Evolutionary conservation across 1,284 basidiomycete genomes (phyloP).

Genomic region (Cryptococcus sp.): DNA sequence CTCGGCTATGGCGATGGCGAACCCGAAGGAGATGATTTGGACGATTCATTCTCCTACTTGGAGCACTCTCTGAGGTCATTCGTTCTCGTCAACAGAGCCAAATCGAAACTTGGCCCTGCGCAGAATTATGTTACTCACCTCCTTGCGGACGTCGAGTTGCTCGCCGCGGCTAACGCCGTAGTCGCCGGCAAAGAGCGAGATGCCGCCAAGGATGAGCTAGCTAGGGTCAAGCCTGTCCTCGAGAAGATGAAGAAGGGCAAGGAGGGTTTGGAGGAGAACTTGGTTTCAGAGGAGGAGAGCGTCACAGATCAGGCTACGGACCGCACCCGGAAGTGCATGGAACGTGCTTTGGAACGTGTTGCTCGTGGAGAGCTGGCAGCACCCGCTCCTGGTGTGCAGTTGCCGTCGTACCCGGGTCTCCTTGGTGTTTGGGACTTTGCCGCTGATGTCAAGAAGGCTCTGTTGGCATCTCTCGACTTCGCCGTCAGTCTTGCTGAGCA

Average conservation of each 20-base stretch:
- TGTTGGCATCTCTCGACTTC: constrained; percentile 76
- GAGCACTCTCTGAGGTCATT: constrained; percentile 93
- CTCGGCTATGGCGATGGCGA: constrained; percentile 42
- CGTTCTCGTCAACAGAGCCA: constrained; percentile 90
- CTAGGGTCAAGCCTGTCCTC: constrained; percentile 73
- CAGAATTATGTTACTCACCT: constrained; percentile 89
- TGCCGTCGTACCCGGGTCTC: constrained; percentile 87
- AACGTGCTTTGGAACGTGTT: constrained; percentile 74
- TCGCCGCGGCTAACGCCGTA: constrained; percentile 82
- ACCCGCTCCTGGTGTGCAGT: constrained; percentile 43
- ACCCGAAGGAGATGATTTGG: constrained; percentile 55
- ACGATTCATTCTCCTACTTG: constrained; percentile 78
- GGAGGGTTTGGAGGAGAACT: constrained; percentile 72
- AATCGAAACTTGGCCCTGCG: constrained; percentile 95
- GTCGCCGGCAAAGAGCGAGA: constrained; percentile 80
- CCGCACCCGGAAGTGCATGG: constrained; percentile 65
- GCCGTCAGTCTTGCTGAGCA: constrained; percentile 82
- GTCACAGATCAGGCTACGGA: constrained; percentile 63
- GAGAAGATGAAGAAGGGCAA: constrained; percentile 79
- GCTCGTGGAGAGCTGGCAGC: constrained; percentile 70
- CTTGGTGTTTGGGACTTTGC: constrained; percentile 88
- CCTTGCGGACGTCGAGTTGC: constrained; percentile 82
- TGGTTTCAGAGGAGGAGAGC: constrained; percentile 80
- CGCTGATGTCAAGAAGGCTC: constrained; percentile 72
- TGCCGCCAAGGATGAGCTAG: constrained; percentile 70